Conservation (phyloP, 164 flowering plant species). For the Stephania yunnanensis region DNA sequence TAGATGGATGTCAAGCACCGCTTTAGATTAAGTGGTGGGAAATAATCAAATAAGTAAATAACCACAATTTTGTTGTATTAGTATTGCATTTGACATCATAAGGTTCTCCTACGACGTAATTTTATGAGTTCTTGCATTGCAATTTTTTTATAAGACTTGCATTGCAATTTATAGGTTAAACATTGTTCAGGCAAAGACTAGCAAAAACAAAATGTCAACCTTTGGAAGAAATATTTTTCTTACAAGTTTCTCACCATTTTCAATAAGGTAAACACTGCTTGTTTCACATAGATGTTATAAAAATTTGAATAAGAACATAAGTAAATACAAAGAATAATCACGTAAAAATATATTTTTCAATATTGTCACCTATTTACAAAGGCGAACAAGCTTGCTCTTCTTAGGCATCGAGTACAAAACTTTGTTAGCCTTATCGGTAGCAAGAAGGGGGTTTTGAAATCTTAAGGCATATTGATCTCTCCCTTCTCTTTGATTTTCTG, state of each 20-base stretch:
- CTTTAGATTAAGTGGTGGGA: too few relatives aligned
- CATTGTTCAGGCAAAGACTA: background rate
- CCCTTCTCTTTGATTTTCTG: too few relatives aligned
- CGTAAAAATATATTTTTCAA: background rate
- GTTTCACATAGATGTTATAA: background rate
- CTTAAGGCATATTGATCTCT: too few relatives aligned
- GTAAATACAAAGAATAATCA: background rate
- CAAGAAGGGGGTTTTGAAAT: conserved; percentile 56
- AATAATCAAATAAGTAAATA: too few relatives aligned
- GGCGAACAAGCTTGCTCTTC: conserved; percentile 51
- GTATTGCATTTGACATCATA: too few relatives aligned
- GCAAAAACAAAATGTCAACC: background rate
- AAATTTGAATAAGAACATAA: background rate
- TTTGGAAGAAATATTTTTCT: background rate
- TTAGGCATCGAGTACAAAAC: conserved; percentile 60
- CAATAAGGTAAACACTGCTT: background rate
- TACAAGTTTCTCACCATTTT: too few relatives aligned
- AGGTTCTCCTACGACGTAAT: too few relatives aligned
- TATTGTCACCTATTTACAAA: conserved; percentile 62
- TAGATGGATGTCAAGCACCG: too few relatives aligned
- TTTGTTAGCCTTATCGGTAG: conserved; percentile 49
- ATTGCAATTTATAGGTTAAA: background rate
- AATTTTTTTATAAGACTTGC: too few relatives aligned
- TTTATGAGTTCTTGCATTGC: too few relatives aligned
- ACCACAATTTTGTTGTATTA: too few relatives aligned